phyloP scores from a whole-genome alignment of 768 basidiomycete genomes.

The Mycena filopes region DNA sequence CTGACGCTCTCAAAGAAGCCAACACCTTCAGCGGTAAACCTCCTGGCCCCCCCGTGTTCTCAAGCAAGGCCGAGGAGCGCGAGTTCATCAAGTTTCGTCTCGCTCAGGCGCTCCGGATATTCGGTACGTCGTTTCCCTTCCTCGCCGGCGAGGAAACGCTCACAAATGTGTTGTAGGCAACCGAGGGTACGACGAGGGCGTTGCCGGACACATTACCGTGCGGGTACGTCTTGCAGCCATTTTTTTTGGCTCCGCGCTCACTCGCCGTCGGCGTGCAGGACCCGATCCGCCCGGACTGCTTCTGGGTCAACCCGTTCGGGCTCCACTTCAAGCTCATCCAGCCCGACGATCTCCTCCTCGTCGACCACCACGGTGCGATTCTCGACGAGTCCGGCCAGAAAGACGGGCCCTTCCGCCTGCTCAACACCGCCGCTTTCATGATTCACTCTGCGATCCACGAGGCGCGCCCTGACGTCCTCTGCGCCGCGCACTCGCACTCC shows the following conservation, averaged over 20 bases:
- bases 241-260: not conserved
- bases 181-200: conserved; percentile 58
- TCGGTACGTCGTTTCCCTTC: conserved; percentile 42
- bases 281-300: conserved; percentile 51
- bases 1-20: not conserved
- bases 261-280: conserved; percentile 33
- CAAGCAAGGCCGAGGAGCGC: conserved; percentile 49
- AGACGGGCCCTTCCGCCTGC: conserved; percentile 33
- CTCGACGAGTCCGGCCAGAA: conserved; percentile 42
- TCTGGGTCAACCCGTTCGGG: conserved; percentile 63
- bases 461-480: conserved; percentile 59
- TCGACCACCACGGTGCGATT: conserved; percentile 47
- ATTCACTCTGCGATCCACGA: conserved; percentile 57
- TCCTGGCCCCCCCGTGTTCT: conserved; percentile 47
- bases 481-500: conserved; percentile 61
- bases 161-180: conserved; percentile 35
- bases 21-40: conserved; percentile 4
- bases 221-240: conserved; percentile 36
- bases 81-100: conserved; percentile 56
- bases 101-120: conserved; percentile 58
- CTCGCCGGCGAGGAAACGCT: not conserved
- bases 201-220: conserved; percentile 63
- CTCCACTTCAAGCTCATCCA: conserved; percentile 58
- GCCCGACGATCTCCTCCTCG: conserved; percentile 55
- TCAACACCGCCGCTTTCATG: conserved; percentile 47